These are phyloP conservation scores for Alternaria rosae DNA, from an alignment of 2,329 filamentous ascomycete genomes.

Conservation along the genomic window DNA sequence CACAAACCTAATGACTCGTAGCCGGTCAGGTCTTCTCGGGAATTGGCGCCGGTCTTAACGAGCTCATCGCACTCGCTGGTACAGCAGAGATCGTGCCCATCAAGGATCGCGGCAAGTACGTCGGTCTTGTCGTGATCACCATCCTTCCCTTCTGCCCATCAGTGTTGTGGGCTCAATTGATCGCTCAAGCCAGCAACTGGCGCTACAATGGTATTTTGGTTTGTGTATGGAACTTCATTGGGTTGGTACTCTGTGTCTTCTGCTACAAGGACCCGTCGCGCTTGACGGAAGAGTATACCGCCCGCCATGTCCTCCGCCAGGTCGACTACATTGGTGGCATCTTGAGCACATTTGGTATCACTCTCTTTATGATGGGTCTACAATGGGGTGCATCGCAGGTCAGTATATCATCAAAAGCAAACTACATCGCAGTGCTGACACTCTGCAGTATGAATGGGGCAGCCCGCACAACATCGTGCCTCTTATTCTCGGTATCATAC, in stretches of 20 bases:
- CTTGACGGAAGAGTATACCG: slow-evolving; percentile 51
- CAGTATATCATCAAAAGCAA: slow-evolving; percentile 1
- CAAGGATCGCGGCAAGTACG: slow-evolving; percentile 69
- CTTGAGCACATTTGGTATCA: slow-evolving; percentile 40
- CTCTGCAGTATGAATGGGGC: slow-evolving; percentile 63
- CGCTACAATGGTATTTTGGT: slow-evolving; percentile 63
- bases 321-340: slow-evolving; percentile 45
- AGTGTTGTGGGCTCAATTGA: slow-evolving; percentile 68
- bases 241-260: slow-evolving; percentile 59
- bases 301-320: slow-evolving; percentile 34
- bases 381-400: slow-evolving; percentile 50
- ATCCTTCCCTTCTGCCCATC: slow-evolving; percentile 70
- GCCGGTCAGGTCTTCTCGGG: slow-evolving; percentile 62
- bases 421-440: slow-evolving; percentile 49
- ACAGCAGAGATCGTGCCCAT: slow-evolving; percentile 73
- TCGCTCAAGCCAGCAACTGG: slow-evolving; percentile 59
- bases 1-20: slow-evolving; percentile 11
- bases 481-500: slow-evolving; percentile 59
- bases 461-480: slow-evolving; percentile 64
- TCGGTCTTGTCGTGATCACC: slow-evolving; percentile 66
- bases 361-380: slow-evolving; percentile 49
- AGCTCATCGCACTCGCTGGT: slow-evolving; percentile 72
- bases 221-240: slow-evolving; percentile 61
- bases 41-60: slow-evolving; percentile 71
- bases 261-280: slow-evolving; percentile 52